Percentiles rank a stretch among this genome's conserved stretches.
Conservation (phyloP, 2,329 filamentous ascomycete species). For the Helotiales sp. region DNA sequence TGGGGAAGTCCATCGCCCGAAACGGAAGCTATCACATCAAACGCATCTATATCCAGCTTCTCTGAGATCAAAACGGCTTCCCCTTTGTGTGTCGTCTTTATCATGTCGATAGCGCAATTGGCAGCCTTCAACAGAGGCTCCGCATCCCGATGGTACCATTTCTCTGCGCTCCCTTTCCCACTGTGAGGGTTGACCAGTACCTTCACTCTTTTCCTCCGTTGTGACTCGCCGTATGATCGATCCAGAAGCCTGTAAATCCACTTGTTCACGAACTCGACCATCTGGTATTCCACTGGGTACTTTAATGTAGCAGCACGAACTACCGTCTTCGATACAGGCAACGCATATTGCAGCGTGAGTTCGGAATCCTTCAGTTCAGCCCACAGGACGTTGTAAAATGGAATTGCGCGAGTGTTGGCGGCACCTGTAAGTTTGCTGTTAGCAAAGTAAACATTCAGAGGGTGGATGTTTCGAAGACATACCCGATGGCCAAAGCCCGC, state of each 20-base stretch:
- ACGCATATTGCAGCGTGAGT: slow-evolving; percentile 76
- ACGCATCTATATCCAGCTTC: slow-evolving; percentile 76
- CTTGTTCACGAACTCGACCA: slow-evolving; percentile 36
- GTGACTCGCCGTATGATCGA: slow-evolving; percentile 71
- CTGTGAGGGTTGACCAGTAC: slow-evolving; percentile 91
- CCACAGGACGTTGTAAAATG: slow-evolving; percentile 86
- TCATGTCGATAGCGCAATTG: slow-evolving; percentile 74
- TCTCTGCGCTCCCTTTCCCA: slow-evolving; percentile 77
- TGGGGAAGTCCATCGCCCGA: slow-evolving; percentile 92
- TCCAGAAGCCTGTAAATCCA: slow-evolving; percentile 72
- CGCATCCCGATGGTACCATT: slow-evolving; percentile 75
- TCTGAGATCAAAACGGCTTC: slow-evolving; percentile 81
- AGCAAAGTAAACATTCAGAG: slow-evolving; percentile 18
- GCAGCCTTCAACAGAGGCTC: slow-evolving; percentile 85
- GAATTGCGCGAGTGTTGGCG: slow-evolving; percentile 58
- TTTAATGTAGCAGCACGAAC: slow-evolving; percentile 66
- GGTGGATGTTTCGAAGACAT: slow-evolving; percentile 13
- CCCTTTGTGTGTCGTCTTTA: slow-evolving; percentile 72
- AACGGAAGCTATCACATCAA: slow-evolving; percentile 85
- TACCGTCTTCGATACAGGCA: slow-evolving; percentile 60
- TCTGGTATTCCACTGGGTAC: slow-evolving; percentile 55
- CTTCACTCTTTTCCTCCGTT: slow-evolving; percentile 77
- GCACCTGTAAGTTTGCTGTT: slow-evolving; percentile 34
- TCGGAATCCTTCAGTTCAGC: slow-evolving; percentile 66
- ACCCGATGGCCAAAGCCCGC: slow-evolving; percentile 59